Evolutionary conservation across 306 rosid genomes (phyloP).

Genomic region (Myrica gale): DNA sequence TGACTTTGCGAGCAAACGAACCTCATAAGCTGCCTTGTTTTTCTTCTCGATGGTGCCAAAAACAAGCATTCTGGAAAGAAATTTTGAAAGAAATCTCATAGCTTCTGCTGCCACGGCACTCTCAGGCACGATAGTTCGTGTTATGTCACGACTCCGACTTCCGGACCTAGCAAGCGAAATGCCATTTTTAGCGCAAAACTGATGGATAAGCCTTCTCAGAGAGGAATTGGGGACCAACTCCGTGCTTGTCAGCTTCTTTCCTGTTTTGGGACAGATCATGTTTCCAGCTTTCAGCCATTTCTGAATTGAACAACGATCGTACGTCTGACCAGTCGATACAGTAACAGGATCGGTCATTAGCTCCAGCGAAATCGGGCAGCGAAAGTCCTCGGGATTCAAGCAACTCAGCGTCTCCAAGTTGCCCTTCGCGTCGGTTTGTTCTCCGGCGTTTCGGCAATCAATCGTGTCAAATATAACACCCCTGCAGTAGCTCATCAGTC

Average conservation of each 20-base stretch:
- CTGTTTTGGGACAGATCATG: slow-evolving; percentile 72
- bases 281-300: slow-evolving; percentile 83
- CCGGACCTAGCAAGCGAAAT: slow-evolving; percentile 17
- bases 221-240: slow-evolving; percentile 63
- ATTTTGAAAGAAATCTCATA: slow-evolving; percentile 51
- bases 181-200: slow-evolving; percentile 49
- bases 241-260: slow-evolving; percentile 51
- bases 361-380: slow-evolving; percentile 82
- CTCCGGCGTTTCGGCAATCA: slow-evolving; percentile 25
- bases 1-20: slow-evolving; percentile 62
- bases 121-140: slow-evolving; percentile 34
- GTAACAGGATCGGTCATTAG: slow-evolving; percentile 85
- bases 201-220: slow-evolving; percentile 50
- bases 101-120: slow-evolving; percentile 53
- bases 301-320: slow-evolving; percentile 67
- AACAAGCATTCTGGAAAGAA: slow-evolving; percentile 46
- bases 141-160: slow-evolving; percentile 34
- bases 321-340: slow-evolving; percentile 84
- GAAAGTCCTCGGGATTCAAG: slow-evolving; percentile 64
- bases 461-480: slow-evolving; percentile 54
- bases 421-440: slow-evolving; percentile 27
- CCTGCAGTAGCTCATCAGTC: slow-evolving; percentile 58
- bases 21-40: slow-evolving; percentile 69
- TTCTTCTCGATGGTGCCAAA: slow-evolving; percentile 53
- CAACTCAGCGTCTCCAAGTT: slow-evolving; percentile 32